phyloP scores from a whole-genome alignment of 805 yeast species.

The Kluyveromyces nonfermentans region DNA sequence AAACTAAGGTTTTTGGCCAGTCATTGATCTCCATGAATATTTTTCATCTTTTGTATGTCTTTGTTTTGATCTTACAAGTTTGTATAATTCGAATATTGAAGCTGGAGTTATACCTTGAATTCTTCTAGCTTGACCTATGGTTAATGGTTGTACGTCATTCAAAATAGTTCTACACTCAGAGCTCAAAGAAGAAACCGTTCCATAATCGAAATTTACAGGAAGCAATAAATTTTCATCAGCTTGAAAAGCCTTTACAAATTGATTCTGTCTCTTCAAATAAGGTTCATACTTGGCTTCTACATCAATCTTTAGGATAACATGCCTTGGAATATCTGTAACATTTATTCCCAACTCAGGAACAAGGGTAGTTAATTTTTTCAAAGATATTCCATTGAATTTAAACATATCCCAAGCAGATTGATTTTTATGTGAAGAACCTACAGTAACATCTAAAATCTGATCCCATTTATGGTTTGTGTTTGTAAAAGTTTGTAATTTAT shows the following conservation, averaged over 20 bases:
- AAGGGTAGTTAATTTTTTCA: constrained; percentile 19
- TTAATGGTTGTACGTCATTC: constrained; percentile 71
- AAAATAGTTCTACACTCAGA: constrained; percentile 62
- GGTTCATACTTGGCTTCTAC: constrained; percentile 81
- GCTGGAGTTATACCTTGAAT: constrained; percentile 95
- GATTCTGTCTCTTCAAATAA: constrained; percentile 62
- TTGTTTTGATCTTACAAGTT: constrained; percentile 33
- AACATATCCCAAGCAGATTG: constrained; percentile 66
- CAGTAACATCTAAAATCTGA: constrained; percentile 35
- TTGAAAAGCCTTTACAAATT: constrained; percentile 63
- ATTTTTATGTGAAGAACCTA: constrained; percentile 45
- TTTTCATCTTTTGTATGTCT: constrained; percentile 12
- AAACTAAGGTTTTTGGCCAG: not conserved
- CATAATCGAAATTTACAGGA: constrained; percentile 62
- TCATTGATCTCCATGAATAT: not conserved
- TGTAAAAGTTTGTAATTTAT: constrained; percentile 36
- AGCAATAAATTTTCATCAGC: constrained; percentile 71
- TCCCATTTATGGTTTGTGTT: constrained; percentile 60
- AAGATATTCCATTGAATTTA: constrained; percentile 40
- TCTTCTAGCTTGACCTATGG: constrained; percentile 91
- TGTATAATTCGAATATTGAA: constrained; percentile 70
- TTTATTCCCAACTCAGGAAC: constrained; percentile 31
- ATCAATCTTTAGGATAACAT: constrained; percentile 52
- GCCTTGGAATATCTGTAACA: constrained; percentile 26
- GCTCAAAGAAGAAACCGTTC: constrained; percentile 52